Base-by-base conservation (phyloP, 495 filamentous ascomycete species). In the Trichoderma virens region DNA sequence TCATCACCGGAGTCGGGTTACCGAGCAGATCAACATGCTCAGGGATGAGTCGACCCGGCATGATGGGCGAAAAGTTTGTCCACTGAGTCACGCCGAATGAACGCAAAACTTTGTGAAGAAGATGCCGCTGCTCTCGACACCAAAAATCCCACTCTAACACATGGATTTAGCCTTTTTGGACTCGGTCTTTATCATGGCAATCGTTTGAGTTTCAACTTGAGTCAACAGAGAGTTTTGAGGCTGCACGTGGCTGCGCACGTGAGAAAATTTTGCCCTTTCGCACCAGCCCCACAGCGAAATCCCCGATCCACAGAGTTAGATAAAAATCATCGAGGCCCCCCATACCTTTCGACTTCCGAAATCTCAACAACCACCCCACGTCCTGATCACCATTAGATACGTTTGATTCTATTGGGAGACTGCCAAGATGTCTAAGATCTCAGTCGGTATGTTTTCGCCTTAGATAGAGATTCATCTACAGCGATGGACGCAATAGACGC, bases 351-450 rank as follows among this genome's bases (percentile, higher is more conserved):
- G 30, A 0, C 27, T 27, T n/a, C 11, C 30, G 59, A 61, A 39
- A 20, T 35, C 31, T 35, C 30, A 38, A 13, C 61, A 62, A 65
- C 70, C 69, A 68, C 66, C 64, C 70, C 72, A 68, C 72, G 71
- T 67, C 85, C 83, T 85, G 85, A 85, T 82, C 85, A 88, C 86
- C 86, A 87, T 80, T 84, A 86, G 83, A 71, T 70, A 63, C 51
- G 51, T 18, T 56, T 56, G 51, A 56, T 56, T 82, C 81, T 84
- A 80, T 78, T 87, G 85, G 85, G 85, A 87, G 85, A 86, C 85
- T 82, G 78, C 78, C 78, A 89, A 78, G 72, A 91, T 91, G 88
- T 90, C 88, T 47, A 91, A 91, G 81, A 91, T 91, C 80, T 88
- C 88, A 88, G 88, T 91, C 88, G 88, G 87, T 90, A 82, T 63